Evolutionary conservation across 2,329 filamentous ascomycete species (phyloP), one percentile per base, ranked within the genome.

Genomic region (Rachicladosporium sp.): DNA sequence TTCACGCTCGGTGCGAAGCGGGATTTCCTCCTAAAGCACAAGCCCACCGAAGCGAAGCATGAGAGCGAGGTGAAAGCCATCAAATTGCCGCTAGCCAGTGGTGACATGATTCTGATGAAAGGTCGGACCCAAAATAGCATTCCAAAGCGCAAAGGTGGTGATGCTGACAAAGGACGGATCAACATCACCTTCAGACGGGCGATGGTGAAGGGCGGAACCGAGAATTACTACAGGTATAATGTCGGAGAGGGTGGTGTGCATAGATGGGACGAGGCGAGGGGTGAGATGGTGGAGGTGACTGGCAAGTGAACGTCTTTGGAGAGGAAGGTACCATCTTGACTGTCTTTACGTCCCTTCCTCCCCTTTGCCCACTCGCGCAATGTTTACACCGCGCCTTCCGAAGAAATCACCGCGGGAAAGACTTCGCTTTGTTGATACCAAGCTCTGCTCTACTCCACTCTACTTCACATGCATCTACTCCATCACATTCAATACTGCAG

Each of bases 141-240:
- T 31, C 83, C 83, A 0, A 88, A 88, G 58, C 64, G 82, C 12
- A 78, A 73, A 31, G 78, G 78, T 3, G 74, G 70, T 6, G 68
- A 70, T 55, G 74, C 73, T 33, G 71, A 70, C 23, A 70, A 70
- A 37, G 78, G 80, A 23, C 73, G 76, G 15, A 69, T 71, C 49
- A 89, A 89, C 53, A 87, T 89, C 46, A 89, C 84, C 0, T 85
- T 88, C 54, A 66, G 83, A 21, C 71, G 70, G 48, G 83, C 80
- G 15, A 69, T 85, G 66, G 68, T 82, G 13, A 80, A 72, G 48
- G 80, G 66, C 3, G 82, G 82, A 1, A 88, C 82, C 21, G 78
- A 85, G 51, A 89, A 89, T 58, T 88, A 89, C 58, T 87, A 89
- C 58, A 74, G 77, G 53, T 89, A 89, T 61, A 89, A 89, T 61